These are phyloP conservation scores for Ensete ventricosum DNA, from an alignment of 176 grass and related monocot species.

Conservation along the genomic window DNA sequence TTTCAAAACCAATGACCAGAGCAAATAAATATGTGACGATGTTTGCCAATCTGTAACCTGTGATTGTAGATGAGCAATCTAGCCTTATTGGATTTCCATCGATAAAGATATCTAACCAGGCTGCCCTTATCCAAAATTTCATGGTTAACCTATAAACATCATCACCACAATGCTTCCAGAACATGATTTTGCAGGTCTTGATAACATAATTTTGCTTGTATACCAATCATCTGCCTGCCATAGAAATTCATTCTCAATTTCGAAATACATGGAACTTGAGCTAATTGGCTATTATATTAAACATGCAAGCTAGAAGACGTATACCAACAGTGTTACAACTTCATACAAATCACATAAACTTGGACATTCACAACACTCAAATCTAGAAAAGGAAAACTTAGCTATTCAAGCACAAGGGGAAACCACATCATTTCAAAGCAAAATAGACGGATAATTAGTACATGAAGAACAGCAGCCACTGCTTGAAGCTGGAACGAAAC, in stretches of 20 bases:
- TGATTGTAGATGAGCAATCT: background rate
- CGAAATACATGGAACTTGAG: slow-evolving; percentile 47
- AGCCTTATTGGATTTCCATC: background rate
- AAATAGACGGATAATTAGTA: background rate
- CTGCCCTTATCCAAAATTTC: background rate
- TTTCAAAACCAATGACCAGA: background rate
- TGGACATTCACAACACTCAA: background rate
- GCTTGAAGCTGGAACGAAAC: background rate
- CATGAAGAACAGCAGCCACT: background rate
- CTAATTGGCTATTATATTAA: slow-evolving; percentile 53
- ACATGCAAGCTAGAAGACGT: slow-evolving; percentile 50
- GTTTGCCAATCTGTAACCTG: background rate
- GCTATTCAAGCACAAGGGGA: background rate
- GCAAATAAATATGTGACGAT: background rate
- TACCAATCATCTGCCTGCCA: slow-evolving; percentile 30
- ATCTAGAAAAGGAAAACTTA: background rate
- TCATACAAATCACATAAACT: background rate
- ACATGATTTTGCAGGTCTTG: slow-evolving; percentile 7
- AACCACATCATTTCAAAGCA: background rate
- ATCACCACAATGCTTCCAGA: background rate
- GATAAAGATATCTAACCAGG: background rate
- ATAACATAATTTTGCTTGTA: slow-evolving; percentile 29
- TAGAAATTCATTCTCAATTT: slow-evolving; percentile 49
- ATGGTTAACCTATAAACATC: background rate
- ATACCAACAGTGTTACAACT: background rate